phyloP scores from a whole-genome alignment of 2,329 filamentous ascomycete species.

The Aspergillus floridensis region DNA sequence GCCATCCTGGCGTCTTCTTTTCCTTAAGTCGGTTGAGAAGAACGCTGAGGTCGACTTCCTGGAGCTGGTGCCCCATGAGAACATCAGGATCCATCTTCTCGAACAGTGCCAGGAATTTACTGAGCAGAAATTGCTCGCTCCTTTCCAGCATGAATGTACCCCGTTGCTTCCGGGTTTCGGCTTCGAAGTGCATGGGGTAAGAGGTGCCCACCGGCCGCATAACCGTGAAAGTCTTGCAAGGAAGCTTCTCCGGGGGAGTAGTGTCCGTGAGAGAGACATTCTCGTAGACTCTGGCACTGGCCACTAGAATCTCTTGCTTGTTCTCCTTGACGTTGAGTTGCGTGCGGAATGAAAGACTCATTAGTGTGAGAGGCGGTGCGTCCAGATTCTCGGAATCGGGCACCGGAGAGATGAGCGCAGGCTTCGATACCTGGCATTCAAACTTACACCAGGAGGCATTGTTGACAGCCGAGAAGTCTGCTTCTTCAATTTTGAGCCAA shows the following conservation, averaged over 20 bases:
- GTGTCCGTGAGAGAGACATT: conserved; percentile 84
- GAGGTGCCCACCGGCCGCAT: conserved; percentile 73
- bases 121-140: conserved; percentile 79
- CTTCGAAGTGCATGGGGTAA: conserved; percentile 86
- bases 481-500: conserved; percentile 87
- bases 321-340: conserved; percentile 87
- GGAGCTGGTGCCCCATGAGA: conserved; percentile 89
- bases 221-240: conserved; percentile 86
- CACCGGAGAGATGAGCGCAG: conserved; percentile 69
- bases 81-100: conserved; percentile 90
- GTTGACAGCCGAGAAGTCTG: conserved; percentile 78
- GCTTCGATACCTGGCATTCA: conserved; percentile 77
- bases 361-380: conserved; percentile 84
- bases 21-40: conserved; percentile 82
- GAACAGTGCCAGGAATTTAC: conserved; percentile 84
- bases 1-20: conserved; percentile 92
- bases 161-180: conserved; percentile 68
- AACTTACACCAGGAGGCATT: conserved; percentile 98
- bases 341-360: conserved; percentile 88
- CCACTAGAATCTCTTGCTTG: conserved; percentile 91
- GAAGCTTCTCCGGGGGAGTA: conserved; percentile 81
- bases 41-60: conserved; percentile 93
- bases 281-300: conserved; percentile 89
- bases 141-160: conserved; percentile 78
- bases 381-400: conserved; percentile 79